Evolutionary conservation across 108 stramenopile genomes (phyloP), one percentile per base, ranked within the genome.

Genomic region (Stephanodiscus triporus): DNA sequence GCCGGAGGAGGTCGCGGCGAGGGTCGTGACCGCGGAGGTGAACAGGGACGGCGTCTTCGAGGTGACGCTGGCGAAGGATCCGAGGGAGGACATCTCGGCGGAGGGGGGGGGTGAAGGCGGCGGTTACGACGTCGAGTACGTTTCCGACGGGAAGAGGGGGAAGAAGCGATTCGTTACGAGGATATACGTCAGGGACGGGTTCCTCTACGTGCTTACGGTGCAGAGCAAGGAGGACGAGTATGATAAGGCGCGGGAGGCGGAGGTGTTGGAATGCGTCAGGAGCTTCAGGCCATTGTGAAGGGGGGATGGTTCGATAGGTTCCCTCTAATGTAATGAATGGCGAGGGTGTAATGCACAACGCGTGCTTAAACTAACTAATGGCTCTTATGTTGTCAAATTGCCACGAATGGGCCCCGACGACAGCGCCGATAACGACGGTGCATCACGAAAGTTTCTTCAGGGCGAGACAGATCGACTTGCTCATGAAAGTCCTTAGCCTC

Each of bases 11-110:
- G 90, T 94, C 11, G 92, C 92, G 8, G 92, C 92, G 30, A 73
- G 87, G 20, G 90, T 94, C 2, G 92, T 94, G 8, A 87, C 86
- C 26, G 90, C 92, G 11, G 92, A 94, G 82, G 76, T 94, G 14
- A 94, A 91, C 74, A 80, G 92, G 34, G 92, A 94, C 72, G 92
- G 92, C 4, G 84, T 94, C 40, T 91, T 91, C 77, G 81, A 88
- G 61, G 92, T 94, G 11, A 94, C 89, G 8, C 49, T 94, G 53
- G 68, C 81, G 38, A 76, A 84, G 71, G 92, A 94, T 86, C 87
- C 90, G n/a, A 58, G 71, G 1, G 81, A 82, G 49, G 72, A 65
- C 66, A 30, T 32, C 14, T 58, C 61, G 2, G 67, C 70, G 43
- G 83, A 73, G 40, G 51, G 55, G 6, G 53, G 85, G 73, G 11